These are phyloP conservation scores for Diaporthe sp. DNA, from an alignment of 2,329 filamentous ascomycete genomes.

Conservation along the genomic window DNA sequence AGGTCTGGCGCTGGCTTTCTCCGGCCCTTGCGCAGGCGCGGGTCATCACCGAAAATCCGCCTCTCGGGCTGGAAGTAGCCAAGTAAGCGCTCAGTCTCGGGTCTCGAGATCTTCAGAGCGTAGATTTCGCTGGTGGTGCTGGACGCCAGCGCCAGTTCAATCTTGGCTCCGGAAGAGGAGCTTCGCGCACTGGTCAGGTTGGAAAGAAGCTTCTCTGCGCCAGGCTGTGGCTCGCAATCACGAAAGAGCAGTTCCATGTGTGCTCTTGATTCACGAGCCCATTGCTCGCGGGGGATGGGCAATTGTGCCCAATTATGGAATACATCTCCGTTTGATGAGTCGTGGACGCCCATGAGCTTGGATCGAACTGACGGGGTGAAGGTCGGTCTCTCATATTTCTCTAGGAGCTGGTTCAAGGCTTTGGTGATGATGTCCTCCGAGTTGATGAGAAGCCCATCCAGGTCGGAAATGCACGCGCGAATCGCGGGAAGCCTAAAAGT, in stretches of 20 bases:
- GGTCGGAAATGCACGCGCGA: neutral
- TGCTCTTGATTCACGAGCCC: neutral
- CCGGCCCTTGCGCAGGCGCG: neutral
- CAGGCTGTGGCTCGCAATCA: neutral
- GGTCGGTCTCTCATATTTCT: neutral
- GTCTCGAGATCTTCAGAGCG: neutral
- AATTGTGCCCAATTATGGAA: neutral
- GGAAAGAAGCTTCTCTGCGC: neutral
- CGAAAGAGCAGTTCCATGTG: neutral
- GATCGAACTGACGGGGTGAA: neutral
- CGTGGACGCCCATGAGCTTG: neutral
- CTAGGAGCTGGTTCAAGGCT: neutral
- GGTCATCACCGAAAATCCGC: neutral
- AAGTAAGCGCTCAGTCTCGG: neutral
- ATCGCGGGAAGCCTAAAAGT: neutral
- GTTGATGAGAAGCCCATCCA: constrained; percentile 1
- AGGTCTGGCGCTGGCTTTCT: neutral
- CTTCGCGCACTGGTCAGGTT: neutral
- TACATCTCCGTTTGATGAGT: neutral
- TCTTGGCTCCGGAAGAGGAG: neutral
- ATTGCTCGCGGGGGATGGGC: neutral
- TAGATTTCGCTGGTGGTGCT: neutral
- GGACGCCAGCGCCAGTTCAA: neutral
- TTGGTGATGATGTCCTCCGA: neutral
- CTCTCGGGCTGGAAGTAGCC: neutral